Evolutionary conservation across 306 rosid species (phyloP), one percentile per base, ranked within the genome.

Genomic region (Hippophae gyantsensis): DNA sequence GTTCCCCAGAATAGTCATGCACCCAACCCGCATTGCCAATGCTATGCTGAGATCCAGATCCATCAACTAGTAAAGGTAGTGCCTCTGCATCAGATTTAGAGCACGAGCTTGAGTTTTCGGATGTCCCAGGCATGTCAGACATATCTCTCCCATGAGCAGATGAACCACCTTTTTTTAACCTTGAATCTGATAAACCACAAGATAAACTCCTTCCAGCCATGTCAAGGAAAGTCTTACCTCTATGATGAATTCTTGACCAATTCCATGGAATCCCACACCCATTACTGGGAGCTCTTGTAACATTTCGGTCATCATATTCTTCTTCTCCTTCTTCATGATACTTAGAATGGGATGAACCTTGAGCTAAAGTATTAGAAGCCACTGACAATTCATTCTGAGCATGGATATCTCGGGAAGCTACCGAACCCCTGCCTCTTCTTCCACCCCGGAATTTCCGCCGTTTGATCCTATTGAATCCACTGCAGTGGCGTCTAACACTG

Each of bases 191-290:
- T 61, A 84, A 78, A 61, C 99, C 99, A 77, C 99, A 93, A 60
- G 99, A 73, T 6, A 93, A 78, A 72, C 99, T 86, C 76, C 94
- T 78, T 56, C 99, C 99, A 69, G 99, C 99, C 70, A 76, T 74
- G 80, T 93, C 99, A 71, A 93, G 84, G 74, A 93, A 69, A 53
- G 93, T 76, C 72, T 86, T 93, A 59, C 99, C 90, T 64, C 99
- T 80, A 51, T 88, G 78, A 76, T 93, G 99, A 79, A 93, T 93
- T 69, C 89, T 82, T 52, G 99, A 93, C 99, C 99, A 93, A 73
- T 88, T 93, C 95, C 95, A 93, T 11, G 97, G 99, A 72, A 93
- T 80, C 54, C 99, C 99, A 67, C 99, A 93, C 52, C 97, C 95
- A 65, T 93, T 93, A 72, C 79, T 74, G 26, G 99, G 95, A 56